Percentiles rank a stretch among this genome's conserved stretches.
Evolutionary conservation across 169 alveolate species (phyloP).

Genomic region (Plasmodium fragile): DNA sequence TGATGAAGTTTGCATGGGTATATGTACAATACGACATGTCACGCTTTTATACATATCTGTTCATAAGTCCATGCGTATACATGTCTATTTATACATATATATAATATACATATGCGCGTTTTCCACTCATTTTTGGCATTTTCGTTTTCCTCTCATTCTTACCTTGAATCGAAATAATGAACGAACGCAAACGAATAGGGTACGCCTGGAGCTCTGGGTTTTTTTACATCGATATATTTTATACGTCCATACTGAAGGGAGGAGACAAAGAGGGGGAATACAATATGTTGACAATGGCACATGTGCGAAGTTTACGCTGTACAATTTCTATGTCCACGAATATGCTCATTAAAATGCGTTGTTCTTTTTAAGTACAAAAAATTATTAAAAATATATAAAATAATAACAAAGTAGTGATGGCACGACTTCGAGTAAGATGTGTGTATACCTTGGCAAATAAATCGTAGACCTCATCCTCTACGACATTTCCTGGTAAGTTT

Average conservation of each 20-base stretch:
- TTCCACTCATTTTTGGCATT: slow-evolving; percentile 12
- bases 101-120: not conserved
- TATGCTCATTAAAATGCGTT: not conserved
- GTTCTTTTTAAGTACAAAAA: slow-evolving; percentile 3
- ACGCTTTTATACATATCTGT: not conserved
- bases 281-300: not conserved
- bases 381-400: not conserved
- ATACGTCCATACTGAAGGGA: slow-evolving; percentile 83
- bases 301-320: not conserved
- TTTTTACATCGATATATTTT: slow-evolving; percentile 84
- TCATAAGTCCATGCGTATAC: not conserved
- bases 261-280: not conserved
- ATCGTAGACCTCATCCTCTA: slow-evolving; percentile 80
- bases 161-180: slow-evolving; percentile 78
- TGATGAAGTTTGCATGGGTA: not conserved
- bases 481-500: slow-evolving; percentile 81
- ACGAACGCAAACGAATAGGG: slow-evolving; percentile 84
- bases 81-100: slow-evolving; percentile 3
- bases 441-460: slow-evolving; percentile 78
- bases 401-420: not conserved
- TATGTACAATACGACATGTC: not conserved
- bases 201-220: slow-evolving; percentile 71
- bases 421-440: not conserved
- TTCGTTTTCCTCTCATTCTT: slow-evolving; percentile 33
- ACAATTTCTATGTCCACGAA: slow-evolving; percentile 10